These are phyloP conservation scores for Eudorina sp. DNA, from an alignment of 139 green algal genomes.

Conservation along the genomic window DNA sequence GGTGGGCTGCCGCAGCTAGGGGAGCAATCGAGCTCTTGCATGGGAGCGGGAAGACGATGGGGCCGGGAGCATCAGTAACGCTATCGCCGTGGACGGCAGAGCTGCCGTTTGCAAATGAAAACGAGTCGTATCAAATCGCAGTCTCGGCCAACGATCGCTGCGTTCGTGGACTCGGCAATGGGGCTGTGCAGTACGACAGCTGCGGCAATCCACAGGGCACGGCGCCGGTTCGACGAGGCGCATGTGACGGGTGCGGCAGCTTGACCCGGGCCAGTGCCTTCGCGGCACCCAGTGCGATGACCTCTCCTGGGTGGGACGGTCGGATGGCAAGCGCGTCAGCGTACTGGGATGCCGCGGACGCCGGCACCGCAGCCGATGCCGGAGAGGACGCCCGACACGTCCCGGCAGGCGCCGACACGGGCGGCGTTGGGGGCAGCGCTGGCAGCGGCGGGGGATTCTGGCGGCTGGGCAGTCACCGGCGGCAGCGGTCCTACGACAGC, in stretches of 20 bases:
- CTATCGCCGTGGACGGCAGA: no score
- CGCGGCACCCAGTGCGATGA: not conserved
- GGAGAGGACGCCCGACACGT: not conserved
- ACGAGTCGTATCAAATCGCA: no score
- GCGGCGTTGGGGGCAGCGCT: not conserved
- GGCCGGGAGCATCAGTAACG: not conserved
- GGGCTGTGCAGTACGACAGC: no score
- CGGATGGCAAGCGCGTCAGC: not conserved
- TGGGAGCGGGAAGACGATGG: not conserved
- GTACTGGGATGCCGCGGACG: not conserved
- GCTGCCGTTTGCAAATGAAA: no score
- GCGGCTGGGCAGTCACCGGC: not conserved
- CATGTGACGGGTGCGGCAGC: no score
- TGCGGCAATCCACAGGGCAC: no score
- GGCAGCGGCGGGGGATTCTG: not conserved
- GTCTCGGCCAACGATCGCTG: no score
- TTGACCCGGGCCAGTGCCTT: not conserved
- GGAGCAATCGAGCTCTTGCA: no score
- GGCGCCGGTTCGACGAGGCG: no score
- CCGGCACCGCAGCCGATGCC: not conserved
- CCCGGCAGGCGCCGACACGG: not conserved
- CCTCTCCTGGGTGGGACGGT: not conserved
- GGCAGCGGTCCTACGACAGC: not conserved
- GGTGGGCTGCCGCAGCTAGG: constrained; percentile 22
- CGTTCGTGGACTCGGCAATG: no score